Base-by-base conservation (phyloP, 495 filamentous ascomycete genomes). In the Penicillium canariense region DNA sequence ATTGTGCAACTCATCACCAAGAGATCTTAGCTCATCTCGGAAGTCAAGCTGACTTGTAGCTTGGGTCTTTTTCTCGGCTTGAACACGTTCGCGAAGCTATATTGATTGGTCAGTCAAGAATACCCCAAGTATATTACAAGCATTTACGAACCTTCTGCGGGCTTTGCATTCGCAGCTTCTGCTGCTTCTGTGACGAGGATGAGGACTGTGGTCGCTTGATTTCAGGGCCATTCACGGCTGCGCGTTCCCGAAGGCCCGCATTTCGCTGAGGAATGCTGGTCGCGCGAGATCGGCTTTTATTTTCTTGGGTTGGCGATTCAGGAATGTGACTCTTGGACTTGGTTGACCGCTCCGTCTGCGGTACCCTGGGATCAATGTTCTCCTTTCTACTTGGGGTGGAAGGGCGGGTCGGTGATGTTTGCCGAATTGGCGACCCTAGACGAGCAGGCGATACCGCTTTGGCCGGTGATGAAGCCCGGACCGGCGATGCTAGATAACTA, bases 111-210 rank as follows among this genome's bases (percentile, higher is more conserved):
- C 17, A 11, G 15, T 58, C 18, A 62, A 55, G 34, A 11, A 18
- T 3, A 43, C n/a, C 15, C 17, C 11, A 18, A 1, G 1, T 20
- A 31, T 40, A 3, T 31, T 45, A 22, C 4, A 31, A 45, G 25
- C 26, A 4, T 48, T 47, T 6, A 40, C 55, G 12, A 60, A 79
- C 74, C 69, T 96, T 97, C 59, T 95, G 90, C 0, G 93, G 89
- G 38, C 87, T 92, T 69, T 96, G 92, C 69, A 96, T 84, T 43
- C 90, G 87, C 51, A 95, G 76, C 60, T 87, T 94, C 58, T 82
- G 82, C 30, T 78, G 72, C 50, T 67, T 74, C 32, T 74, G 71
- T 9, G 69, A 56, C 9, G 69, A 72, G 39, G 71, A 70, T 7
- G 63, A 67, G 25, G 70, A 63, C 23, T 63, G 66, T 8, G 66